Evolutionary conservation across 1,139 yeast genomes (phyloP), one percentile per base, ranked within the genome.

Genomic region (Schwanniomyces etchellsii): DNA sequence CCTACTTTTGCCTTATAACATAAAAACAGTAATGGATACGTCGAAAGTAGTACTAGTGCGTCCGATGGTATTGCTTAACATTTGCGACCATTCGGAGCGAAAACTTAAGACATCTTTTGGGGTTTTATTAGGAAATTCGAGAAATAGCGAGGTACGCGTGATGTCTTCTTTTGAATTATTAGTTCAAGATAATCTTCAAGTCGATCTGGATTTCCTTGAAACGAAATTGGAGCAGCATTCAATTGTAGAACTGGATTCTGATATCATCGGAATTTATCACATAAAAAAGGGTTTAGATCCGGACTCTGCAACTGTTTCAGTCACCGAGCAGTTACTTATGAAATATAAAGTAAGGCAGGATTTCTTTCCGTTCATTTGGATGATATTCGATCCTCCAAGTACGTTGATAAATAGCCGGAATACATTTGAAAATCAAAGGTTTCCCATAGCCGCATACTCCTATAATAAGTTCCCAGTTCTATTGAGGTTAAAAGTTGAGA

Each of bases 1-100:
- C n/a, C n/a, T n/a, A n/a, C n/a, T n/a, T n/a, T n/a, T n/a, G n/a
- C n/a, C n/a, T n/a, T n/a, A n/a, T n/a, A n/a, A n/a, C 25, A 23
- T 7, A 23, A 11, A 12, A 12, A 14, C 12, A 12, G 37, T 35
- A 38, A 28, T 27, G 5, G 24, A 28, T 24, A 22, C 10, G 28
- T n/a, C 35, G 4, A 27, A 31, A 12, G 29, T 40, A 10, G 44
- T 57, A 3, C 44, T 41, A 20, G 28, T 62, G 15, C 60, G 59
- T 30, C 45, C 67, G 1, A 47, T 53, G 21, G 50, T 55, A 2
- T 40, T 61, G 20, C 46, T 63, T 30, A 52, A 47, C 32, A 35
- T 60, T 2, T 44, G 61, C 2, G 63, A 57, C 35, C 54, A 49
- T 23, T 32, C 49, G 3, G 35, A 45, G 3, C 38, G 57, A 31